phyloP scores from a whole-genome alignment of 2,329 filamentous ascomycete species.

The Zalaria sp. region DNA sequence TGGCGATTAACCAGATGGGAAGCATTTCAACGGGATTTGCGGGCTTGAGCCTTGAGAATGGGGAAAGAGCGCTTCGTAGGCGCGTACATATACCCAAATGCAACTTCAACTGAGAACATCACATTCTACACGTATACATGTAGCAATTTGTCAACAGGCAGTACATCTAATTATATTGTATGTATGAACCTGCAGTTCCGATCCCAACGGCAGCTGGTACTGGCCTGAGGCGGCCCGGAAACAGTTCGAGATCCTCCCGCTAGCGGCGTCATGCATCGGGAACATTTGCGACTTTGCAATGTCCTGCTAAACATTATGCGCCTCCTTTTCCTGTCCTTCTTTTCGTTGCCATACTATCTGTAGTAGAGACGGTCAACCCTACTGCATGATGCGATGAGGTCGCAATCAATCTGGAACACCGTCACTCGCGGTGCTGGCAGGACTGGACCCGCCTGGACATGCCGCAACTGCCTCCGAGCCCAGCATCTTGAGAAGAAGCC shows the following conservation, averaged over 20 bases:
- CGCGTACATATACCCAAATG: background rate
- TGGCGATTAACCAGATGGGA: too few species aligned
- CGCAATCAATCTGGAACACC: conserved; percentile 8
- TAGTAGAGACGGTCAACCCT: background rate
- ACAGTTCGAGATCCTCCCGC: background rate
- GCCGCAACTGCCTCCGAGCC: conserved; percentile 11
- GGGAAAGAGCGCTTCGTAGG: too few species aligned
- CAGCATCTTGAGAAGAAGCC: background rate
- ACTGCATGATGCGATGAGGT: conserved; percentile 11
- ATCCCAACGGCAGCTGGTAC: too few species aligned
- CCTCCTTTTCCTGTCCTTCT: background rate
- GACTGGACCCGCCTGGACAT: conserved; percentile 8
- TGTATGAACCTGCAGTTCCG: too few species aligned
- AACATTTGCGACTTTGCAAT: background rate
- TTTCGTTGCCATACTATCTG: too few species aligned
- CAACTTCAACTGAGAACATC: background rate
- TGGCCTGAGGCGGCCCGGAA: background rate
- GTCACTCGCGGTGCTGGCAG: conserved; percentile 4
- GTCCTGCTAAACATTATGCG: background rate
- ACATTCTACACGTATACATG: too few species aligned
- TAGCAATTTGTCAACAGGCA: too few species aligned
- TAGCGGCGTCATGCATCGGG: background rate
- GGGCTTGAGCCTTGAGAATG: too few species aligned
- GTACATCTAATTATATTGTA: too few species aligned
- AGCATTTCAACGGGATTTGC: too few species aligned